Base-by-base conservation (phyloP, 2,329 filamentous ascomycete genomes). In the Dactylella cylindrospora region DNA sequence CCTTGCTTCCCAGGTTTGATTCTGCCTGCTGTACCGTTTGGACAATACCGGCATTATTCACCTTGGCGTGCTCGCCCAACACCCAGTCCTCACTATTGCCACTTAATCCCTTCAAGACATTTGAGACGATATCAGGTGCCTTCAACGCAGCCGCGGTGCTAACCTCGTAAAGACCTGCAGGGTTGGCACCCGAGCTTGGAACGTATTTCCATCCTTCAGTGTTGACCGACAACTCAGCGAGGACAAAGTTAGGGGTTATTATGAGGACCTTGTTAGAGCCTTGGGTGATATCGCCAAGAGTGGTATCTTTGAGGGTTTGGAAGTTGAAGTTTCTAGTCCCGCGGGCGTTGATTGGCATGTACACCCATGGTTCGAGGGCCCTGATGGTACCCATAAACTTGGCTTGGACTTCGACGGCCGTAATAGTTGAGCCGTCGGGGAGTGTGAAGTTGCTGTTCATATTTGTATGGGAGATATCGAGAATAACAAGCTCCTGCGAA, bases 391-490 rank as follows among this genome's bases (percentile, higher is more conserved):
- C 38, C 17, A 54, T 9, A 20, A 45, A 62, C 9, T 62, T 62
- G 23, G 28, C 44, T 6, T 47, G 41, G 2, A 62, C 49, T 17
- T 62, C 36, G 2, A 26, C 15, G 2, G 57, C 23, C 2, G 57
- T 38, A 2, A 62, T 35, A 10, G 40, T 19, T 4, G 49, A 43
- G 5, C 49, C 57, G 15, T 62, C 43, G 2, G 49, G 43, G 3
- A 62, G 22, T 3, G 23, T 45, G 29, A 62, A 62, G 26, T 62
- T 49, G 1, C 50, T 5, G 25, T 54, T 49, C 10, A 62, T 39
- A 15, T 64, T 64, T 6, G 59, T 64, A 22, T 64, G 59, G 6
- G 59, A 64, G 9, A 64, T 47, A 22, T 57, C 51, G 3, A 64
- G 15, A 9, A 54, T 51, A 2, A 64, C 45, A 0, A 64, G 29